Percentiles rank a stretch among this genome's conserved stretches.
These are phyloP conservation scores for Cantharellus cinnabarinus DNA, from an alignment of 768 basidiomycete species.

Conservation along the genomic window DNA sequence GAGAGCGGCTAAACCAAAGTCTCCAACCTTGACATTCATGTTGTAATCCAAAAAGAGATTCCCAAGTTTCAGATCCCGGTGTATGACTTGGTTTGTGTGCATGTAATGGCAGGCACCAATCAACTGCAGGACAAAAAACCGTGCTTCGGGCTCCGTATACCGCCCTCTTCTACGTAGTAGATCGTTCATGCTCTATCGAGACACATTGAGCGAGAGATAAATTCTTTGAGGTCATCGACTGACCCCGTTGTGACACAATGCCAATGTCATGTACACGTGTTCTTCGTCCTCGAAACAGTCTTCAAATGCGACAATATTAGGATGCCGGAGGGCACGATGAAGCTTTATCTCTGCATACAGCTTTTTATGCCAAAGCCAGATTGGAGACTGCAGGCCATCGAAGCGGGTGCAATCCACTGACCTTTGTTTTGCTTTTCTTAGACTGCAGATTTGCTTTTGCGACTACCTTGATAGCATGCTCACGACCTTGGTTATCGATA, in stretches of 20 bases:
- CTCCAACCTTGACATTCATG: slow-evolving; percentile 94
- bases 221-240: slow-evolving; percentile 8
- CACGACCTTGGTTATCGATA: slow-evolving; percentile 40
- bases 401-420: slow-evolving; percentile 16
- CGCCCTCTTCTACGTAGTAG: slow-evolving; percentile 71
- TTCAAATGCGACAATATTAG: slow-evolving; percentile 79
- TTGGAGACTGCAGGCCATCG: background rate
- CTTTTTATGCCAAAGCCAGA: slow-evolving; percentile 21
- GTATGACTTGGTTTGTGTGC: slow-evolving; percentile 92
- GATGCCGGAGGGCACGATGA: slow-evolving; percentile 73
- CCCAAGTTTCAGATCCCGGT: slow-evolving; percentile 90
- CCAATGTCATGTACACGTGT: slow-evolving; percentile 95
- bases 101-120: slow-evolving; percentile 95
- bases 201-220: background rate
- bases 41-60: slow-evolving; percentile 79
- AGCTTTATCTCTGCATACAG: slow-evolving; percentile 98
- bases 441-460: slow-evolving; percentile 82
- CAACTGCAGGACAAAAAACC: slow-evolving; percentile 85
- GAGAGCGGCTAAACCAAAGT: slow-evolving; percentile 91
- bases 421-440: slow-evolving; percentile 95
- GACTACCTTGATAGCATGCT: slow-evolving; percentile 83
- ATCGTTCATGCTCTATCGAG: slow-evolving; percentile 35
- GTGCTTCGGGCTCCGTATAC: slow-evolving; percentile 80
- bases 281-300: slow-evolving; percentile 92
- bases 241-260: slow-evolving; percentile 70